Evolutionary conservation across 1,139 yeast species (phyloP).

Genomic region (Kurtzmaniella natalensis): DNA sequence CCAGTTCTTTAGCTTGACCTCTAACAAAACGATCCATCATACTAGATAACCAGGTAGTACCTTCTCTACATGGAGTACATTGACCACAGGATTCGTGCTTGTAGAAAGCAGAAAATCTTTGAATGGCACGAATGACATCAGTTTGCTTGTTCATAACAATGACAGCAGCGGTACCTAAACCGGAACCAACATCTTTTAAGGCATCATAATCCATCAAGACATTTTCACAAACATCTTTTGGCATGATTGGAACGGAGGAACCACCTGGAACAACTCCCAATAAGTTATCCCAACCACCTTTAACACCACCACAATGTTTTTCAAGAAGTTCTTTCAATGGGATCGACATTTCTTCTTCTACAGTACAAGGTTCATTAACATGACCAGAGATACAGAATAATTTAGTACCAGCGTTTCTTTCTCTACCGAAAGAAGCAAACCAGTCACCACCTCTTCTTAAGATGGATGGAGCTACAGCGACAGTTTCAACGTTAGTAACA

Average conservation of each 20-base stretch:
- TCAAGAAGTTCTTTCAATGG: slow-evolving; percentile 77
- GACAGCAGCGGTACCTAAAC: slow-evolving; percentile 89
- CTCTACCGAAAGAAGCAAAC: slow-evolving; percentile 81
- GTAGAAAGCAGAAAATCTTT: slow-evolving; percentile 75
- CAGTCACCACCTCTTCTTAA: slow-evolving; percentile 85
- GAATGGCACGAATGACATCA: slow-evolving; percentile 79
- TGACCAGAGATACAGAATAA: slow-evolving; percentile 84
- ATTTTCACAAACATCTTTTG: slow-evolving; percentile 59
- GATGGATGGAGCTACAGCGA: slow-evolving; percentile 83
- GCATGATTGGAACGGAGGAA: slow-evolving; percentile 77
- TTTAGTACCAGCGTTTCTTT: slow-evolving; percentile 78
- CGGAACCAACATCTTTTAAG: slow-evolving; percentile 76
- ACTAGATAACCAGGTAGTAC: slow-evolving; percentile 78
- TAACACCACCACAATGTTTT: slow-evolving; percentile 85
- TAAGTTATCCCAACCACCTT: slow-evolving; percentile 89
- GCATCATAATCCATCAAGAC: slow-evolving; percentile 86
- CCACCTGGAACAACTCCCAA: slow-evolving; percentile 88
- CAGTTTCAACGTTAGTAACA: slow-evolving; percentile 86
- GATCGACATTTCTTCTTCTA: slow-evolving; percentile 90
- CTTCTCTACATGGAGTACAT: slow-evolving; percentile 94
- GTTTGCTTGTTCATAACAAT: slow-evolving; percentile 85
- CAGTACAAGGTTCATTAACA: slow-evolving; percentile 87
- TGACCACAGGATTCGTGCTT: slow-evolving; percentile 93
- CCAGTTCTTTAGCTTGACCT: slow-evolving; percentile 77
- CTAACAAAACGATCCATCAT: slow-evolving; percentile 77